Percentiles rank a stretch among this genome's conserved stretches.
Conservation (phyloP, 768 basidiomycete genomes). For the Boletus subparvulus region DNA sequence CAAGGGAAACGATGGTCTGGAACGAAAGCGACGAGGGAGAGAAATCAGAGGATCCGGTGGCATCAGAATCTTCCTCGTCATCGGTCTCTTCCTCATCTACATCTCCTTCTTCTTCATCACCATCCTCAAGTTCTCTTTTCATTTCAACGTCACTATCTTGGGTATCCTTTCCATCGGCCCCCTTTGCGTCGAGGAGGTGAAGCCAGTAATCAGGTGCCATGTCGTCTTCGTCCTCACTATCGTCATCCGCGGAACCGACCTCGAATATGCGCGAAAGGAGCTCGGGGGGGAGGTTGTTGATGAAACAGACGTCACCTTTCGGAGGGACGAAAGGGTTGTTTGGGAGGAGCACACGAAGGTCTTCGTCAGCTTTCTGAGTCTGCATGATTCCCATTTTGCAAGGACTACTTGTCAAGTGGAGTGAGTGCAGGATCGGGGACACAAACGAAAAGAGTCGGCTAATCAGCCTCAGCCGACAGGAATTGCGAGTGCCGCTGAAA, state of each 20-base stretch:
- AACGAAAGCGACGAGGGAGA: conserved; percentile 33
- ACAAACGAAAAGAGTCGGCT: background rate
- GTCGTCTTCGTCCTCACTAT: too few species aligned
- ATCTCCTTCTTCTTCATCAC: background rate
- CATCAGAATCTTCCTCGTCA: background rate
- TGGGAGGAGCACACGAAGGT: conserved; percentile 26
- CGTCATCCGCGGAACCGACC: conserved; percentile 38
- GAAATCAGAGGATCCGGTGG: background rate
- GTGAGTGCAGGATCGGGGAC: too few species aligned
- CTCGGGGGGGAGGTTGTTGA: conserved; percentile 56
- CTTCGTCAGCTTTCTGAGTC: background rate
- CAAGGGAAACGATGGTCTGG: conserved; percentile 38
- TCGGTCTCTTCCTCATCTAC: background rate
- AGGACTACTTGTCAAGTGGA: background rate
- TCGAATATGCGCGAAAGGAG: conserved; percentile 57
- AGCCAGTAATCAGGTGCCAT: too few species aligned
- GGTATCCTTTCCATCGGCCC: conserved; percentile 18
- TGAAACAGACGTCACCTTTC: conserved; percentile 39
- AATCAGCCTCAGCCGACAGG: background rate
- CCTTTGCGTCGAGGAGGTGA: conserved; percentile 31
- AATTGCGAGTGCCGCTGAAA: too few species aligned
- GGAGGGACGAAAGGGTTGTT: conserved; percentile 53
- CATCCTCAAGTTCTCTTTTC: background rate
- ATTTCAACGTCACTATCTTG: conserved; percentile 4
- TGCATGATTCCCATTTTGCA: conserved; percentile 1